phyloP scores from a whole-genome alignment of 768 basidiomycete genomes.

The Suillus fuscotomentosus region DNA sequence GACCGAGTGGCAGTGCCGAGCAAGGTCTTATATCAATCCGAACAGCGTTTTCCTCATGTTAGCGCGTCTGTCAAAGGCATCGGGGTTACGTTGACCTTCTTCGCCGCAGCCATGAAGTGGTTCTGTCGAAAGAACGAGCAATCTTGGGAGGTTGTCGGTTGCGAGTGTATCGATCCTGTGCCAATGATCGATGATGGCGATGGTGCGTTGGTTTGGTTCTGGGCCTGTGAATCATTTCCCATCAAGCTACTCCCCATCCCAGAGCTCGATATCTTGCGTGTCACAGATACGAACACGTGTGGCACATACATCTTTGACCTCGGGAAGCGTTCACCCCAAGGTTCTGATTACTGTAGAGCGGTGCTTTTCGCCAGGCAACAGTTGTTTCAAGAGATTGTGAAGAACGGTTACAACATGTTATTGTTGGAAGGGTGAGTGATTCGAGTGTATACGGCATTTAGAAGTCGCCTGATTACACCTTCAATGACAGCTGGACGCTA shows the following conservation, averaged over 20 bases:
- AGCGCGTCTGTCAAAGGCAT: conserved; percentile 1
- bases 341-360: conserved; percentile 48
- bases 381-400: conserved; percentile 52
- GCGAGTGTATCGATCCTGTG: conserved; percentile 61
- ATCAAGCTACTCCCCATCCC: not conserved
- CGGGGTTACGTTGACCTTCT: not conserved
- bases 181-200: conserved; percentile 60
- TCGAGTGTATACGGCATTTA: not conserved
- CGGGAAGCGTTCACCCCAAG: conserved; percentile 43
- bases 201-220: conserved; percentile 35
- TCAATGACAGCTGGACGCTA: conserved; percentile 55
- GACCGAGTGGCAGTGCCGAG: conserved; percentile 22
- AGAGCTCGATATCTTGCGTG: conserved; percentile 62
- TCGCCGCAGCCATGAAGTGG: conserved; percentile 27
- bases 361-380: conserved; percentile 64
- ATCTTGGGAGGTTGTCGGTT: conserved; percentile 80
- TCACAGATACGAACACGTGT: conserved; percentile 51
- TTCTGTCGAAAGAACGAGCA: conserved; percentile 53
- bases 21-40: conserved; percentile 12
- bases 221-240: conserved; percentile 2
- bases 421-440: conserved; percentile 62
- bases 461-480: conserved; percentile 5
- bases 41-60: conserved; percentile 18
- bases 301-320: conserved; percentile 65
- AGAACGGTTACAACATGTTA: conserved; percentile 61